These are phyloP conservation scores for Stachybotrys chlorohalonatus DNA, from an alignment of 2,329 filamentous ascomycete genomes.

Conservation along the genomic window DNA sequence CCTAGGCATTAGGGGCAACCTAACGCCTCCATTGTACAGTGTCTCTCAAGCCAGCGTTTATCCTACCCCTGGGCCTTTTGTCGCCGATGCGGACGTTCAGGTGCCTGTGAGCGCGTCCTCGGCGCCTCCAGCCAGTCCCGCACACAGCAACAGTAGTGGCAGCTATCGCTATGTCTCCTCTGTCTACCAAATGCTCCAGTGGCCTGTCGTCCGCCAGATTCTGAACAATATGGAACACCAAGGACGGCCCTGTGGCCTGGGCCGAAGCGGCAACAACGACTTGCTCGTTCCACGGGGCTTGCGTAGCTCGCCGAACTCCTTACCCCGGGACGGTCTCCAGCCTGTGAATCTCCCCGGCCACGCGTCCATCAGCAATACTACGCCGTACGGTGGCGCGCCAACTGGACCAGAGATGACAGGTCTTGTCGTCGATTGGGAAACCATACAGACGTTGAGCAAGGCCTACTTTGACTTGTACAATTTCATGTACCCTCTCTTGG, in stretches of 20 bases:
- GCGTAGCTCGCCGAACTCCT: constrained; percentile 8
- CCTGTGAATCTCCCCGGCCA: constrained; percentile 7
- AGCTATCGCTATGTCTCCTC: constrained; percentile 18
- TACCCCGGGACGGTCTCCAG: constrained; percentile 14
- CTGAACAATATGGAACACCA: neutral
- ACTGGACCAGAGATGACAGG: constrained; percentile 7
- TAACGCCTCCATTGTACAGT: constrained; percentile 9
- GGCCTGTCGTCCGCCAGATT: constrained; percentile 7
- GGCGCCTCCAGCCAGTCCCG: constrained; percentile 9
- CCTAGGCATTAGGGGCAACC: constrained; percentile 16
- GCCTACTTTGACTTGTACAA: constrained; percentile 54
- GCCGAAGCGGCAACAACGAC: constrained; percentile 3
- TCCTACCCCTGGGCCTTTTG: constrained; percentile 9
- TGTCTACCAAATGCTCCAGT: constrained; percentile 13
- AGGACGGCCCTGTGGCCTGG: neutral
- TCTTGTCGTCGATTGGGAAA: constrained; percentile 32
- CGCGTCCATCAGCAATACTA: constrained; percentile 9
- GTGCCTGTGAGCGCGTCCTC: constrained; percentile 7
- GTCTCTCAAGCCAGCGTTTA: constrained; percentile 11
- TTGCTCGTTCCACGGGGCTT: constrained; percentile 10
- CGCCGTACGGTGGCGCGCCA: constrained; percentile 10
- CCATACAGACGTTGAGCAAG: constrained; percentile 39
- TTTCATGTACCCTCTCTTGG: constrained; percentile 47
- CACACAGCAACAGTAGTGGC: constrained; percentile 6
- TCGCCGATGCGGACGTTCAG: constrained; percentile 11